Percentiles rank a stretch among this genome's conserved stretches.
These are phyloP conservation scores for Penicillium oxalicum DNA, from an alignment of 2,329 filamentous ascomycete species.

Conservation along the genomic window DNA sequence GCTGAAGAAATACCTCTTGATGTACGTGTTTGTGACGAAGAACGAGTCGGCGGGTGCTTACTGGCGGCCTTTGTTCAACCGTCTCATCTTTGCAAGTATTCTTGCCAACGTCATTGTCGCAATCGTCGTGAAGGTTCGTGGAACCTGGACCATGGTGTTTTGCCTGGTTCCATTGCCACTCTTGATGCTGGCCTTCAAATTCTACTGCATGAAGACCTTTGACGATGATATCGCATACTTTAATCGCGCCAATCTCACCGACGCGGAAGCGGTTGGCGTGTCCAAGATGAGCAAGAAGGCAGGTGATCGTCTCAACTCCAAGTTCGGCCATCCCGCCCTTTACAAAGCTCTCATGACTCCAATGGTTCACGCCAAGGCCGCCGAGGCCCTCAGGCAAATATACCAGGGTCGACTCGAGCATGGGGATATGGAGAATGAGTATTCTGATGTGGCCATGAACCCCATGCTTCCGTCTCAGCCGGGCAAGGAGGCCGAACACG, in stretches of 20 bases:
- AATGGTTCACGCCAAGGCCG: slow-evolving; percentile 89
- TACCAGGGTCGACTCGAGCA: slow-evolving; percentile 73
- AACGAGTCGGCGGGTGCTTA: slow-evolving; percentile 90
- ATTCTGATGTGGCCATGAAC: slow-evolving; percentile 76
- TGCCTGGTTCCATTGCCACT: slow-evolving; percentile 69
- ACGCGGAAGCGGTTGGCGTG: slow-evolving; percentile 41
- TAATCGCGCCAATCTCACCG: slow-evolving; percentile 57
- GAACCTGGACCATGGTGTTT: slow-evolving; percentile 61
- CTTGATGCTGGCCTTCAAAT: slow-evolving; percentile 75
- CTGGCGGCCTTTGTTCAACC: slow-evolving; percentile 88
- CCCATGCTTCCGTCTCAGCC: slow-evolving; percentile 61
- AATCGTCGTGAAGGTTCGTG: slow-evolving; percentile 66
- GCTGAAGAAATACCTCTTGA: slow-evolving; percentile 88
- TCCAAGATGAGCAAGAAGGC: slow-evolving; percentile 36
- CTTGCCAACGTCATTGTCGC: slow-evolving; percentile 74
- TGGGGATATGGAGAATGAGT: slow-evolving; percentile 34
- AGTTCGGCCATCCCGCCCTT: slow-evolving; percentile 80
- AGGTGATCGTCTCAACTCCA: slow-evolving; percentile 62
- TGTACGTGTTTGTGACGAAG: slow-evolving; percentile 96
- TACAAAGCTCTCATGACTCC: slow-evolving; percentile 86
- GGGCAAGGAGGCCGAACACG: slow-evolving; percentile 49
- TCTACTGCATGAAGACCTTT: slow-evolving; percentile 70
- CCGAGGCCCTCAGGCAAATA: slow-evolving; percentile 76
- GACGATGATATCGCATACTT: slow-evolving; percentile 78
- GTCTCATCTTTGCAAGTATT: slow-evolving; percentile 76